Conservation (phyloP, 305 asterid species). For the Fraxinus ornus region DNA sequence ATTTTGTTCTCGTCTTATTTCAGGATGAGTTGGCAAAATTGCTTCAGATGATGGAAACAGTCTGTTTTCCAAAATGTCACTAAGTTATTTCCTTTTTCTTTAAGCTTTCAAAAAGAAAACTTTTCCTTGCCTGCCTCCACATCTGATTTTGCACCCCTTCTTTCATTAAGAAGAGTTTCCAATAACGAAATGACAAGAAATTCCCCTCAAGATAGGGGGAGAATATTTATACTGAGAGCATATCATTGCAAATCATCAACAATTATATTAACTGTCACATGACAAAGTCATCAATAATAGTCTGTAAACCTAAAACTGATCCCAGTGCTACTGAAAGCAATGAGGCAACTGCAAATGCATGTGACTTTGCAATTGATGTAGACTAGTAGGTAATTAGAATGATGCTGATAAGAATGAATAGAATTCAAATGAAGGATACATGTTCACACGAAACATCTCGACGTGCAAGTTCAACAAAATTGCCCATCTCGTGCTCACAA, state of each 20-base stretch:
- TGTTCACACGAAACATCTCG: constrained; percentile 97
- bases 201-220: background rate
- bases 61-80: background rate
- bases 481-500: constrained; percentile 98
- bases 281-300: background rate
- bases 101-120: background rate
- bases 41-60: background rate
- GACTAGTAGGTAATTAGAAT: constrained; percentile 17
- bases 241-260: background rate
- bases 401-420: background rate
- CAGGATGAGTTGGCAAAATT: background rate
- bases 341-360: background rate
- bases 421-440: constrained; percentile 65
- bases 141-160: background rate
- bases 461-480: constrained; percentile 93
- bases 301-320: background rate
- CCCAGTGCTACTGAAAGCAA: background rate
- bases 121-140: background rate
- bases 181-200: background rate
- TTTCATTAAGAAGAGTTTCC: background rate
- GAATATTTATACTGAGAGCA: background rate
- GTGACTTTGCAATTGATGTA: constrained; percentile 10
- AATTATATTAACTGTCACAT: background rate
- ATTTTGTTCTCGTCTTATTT: constrained; percentile 1
- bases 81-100: background rate